Percentiles rank a stretch among this genome's conserved stretches.
These are phyloP conservation scores for Cephaloascus albidus DNA, from an alignment of 805 yeast genomes.

Conservation along the genomic window DNA sequence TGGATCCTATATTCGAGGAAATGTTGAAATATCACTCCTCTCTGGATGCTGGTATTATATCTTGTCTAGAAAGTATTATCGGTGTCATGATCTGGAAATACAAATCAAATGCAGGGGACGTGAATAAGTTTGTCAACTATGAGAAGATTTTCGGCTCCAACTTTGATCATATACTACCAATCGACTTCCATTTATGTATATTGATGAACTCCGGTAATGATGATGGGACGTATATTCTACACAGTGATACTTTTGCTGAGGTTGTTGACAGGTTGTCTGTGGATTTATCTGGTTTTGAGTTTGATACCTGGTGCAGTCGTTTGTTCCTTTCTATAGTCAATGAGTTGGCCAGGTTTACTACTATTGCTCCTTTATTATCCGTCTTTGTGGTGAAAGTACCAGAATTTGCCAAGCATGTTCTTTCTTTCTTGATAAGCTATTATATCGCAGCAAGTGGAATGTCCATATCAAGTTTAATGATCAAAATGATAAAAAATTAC, in stretches of 20 bases:
- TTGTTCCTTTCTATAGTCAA: slow-evolving; percentile 13
- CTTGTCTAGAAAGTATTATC: not conserved
- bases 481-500: slow-evolving; percentile 10
- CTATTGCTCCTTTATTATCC: slow-evolving; percentile 15
- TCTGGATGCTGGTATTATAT: not conserved
- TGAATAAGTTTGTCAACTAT: not conserved
- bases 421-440: slow-evolving; percentile 18
- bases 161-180: slow-evolving; percentile 10
- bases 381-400: slow-evolving; percentile 10
- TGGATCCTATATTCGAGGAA: slow-evolving; percentile 1
- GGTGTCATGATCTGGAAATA: not conserved
- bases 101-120: not conserved
- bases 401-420: slow-evolving; percentile 7
- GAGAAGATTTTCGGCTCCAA: not conserved
- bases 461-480: slow-evolving; percentile 2
- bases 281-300: not conserved
- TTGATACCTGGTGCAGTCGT: not conserved
- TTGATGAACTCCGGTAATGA: slow-evolving; percentile 11
- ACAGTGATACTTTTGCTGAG: not conserved
- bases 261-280: not conserved
- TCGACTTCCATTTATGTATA: slow-evolving; percentile 18
- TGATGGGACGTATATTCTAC: slow-evolving; percentile 2
- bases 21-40: not conserved
- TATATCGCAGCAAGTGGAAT: slow-evolving; percentile 10
- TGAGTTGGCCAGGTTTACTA: slow-evolving; percentile 12